A percentile compares a stretch with the other conserved stretches of the same genome.
These are phyloP conservation scores for Ceratocystis cacaofunesta DNA, from an alignment of 2,329 filamentous ascomycete genomes.

Conservation along the genomic window DNA sequence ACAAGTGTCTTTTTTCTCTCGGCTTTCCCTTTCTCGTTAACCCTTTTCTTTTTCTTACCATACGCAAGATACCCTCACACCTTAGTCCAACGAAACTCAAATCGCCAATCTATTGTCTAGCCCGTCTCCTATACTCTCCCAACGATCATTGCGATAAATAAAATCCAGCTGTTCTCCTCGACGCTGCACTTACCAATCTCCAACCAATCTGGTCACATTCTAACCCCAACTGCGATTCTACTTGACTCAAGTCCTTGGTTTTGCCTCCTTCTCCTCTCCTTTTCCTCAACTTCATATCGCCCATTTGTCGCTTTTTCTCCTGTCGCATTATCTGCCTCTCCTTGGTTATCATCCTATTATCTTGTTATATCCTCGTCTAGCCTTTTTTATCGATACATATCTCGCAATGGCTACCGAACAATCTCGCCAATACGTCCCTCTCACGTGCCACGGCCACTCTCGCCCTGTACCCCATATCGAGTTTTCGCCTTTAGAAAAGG, in stretches of 20 bases:
- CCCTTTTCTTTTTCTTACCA: not conserved
- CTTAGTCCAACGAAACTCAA: not conserved
- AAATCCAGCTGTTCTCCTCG: not conserved
- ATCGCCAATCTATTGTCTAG: not conserved
- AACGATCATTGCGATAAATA: not conserved
- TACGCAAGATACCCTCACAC: not conserved
- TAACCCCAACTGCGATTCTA: not conserved
- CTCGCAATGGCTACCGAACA: slow-evolving; percentile 21
- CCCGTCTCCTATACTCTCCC: not conserved
- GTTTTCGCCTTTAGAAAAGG: slow-evolving; percentile 71
- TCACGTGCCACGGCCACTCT: slow-evolving; percentile 91
- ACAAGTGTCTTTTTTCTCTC: not conserved
- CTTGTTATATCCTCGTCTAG: not conserved
- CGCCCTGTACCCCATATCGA: slow-evolving; percentile 80
- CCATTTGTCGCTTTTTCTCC: not conserved
- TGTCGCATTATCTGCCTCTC: not conserved
- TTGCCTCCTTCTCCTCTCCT: not conserved
- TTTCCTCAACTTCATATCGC: not conserved
- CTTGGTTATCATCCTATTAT: not conserved
- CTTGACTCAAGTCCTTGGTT: not conserved
- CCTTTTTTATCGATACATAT: not conserved
- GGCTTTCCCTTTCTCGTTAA: not conserved
- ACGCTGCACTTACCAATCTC: not conserved
- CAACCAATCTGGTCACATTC: slow-evolving; percentile 3
- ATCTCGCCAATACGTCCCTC: slow-evolving; percentile 54